phyloP scores from a whole-genome alignment of 208 protist species.

The Wallacemonas sp. region DNA sequence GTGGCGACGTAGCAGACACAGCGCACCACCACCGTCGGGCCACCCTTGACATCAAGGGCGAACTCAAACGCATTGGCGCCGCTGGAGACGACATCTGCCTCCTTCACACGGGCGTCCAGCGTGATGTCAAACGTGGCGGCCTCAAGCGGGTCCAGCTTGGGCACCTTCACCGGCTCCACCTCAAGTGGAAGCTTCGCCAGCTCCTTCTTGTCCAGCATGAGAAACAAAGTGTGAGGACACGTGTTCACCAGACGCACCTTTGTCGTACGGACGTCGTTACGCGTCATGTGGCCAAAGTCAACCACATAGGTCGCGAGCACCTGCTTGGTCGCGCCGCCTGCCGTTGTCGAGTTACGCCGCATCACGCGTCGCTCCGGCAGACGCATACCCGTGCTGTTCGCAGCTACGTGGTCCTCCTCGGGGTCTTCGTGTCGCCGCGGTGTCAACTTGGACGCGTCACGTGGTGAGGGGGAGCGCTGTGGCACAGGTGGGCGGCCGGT shows the following conservation, averaged over 20 bases:
- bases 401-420: background rate
- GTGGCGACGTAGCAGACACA: conserved; percentile 92
- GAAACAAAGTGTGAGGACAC: conserved; percentile 51
- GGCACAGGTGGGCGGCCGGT: background rate
- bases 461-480: background rate
- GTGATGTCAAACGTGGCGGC: conserved; percentile 53
- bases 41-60: conserved; percentile 79
- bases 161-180: conserved; percentile 81
- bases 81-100: conserved; percentile 24
- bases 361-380: conserved; percentile 32
- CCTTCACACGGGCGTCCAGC: conserved; percentile 36
- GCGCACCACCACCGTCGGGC: conserved; percentile 81
- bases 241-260: conserved; percentile 89
- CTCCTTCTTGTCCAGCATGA: conserved; percentile 83
- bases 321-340: conserved; percentile 40
- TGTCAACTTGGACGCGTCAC: conserved; percentile 7
- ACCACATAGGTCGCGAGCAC: conserved; percentile 88
- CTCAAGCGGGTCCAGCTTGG: conserved; percentile 53
- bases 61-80: conserved; percentile 81
- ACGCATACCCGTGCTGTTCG: background rate
- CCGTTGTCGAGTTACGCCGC: conserved; percentile 55
- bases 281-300: conserved; percentile 95
- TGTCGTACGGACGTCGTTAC: conserved; percentile 72
- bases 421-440: conserved; percentile 9
- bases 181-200: conserved; percentile 50